Evolutionary conservation across 306 rosid species (phyloP), one percentile per base, ranked within the genome.

Genomic region (Quercus berberidifolia): DNA sequence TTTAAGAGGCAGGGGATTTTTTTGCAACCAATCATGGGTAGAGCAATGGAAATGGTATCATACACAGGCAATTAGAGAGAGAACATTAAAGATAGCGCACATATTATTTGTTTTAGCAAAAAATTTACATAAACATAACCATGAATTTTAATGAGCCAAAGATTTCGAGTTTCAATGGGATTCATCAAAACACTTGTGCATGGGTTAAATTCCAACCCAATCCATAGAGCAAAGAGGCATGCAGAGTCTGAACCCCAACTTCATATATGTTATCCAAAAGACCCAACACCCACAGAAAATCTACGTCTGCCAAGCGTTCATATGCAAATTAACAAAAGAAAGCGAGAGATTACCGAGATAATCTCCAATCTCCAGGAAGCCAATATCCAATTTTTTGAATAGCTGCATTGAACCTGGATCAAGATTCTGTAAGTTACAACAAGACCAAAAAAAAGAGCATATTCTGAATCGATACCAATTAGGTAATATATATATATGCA

Each of bases 331-430:
- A 69, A 55, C 28, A 75, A 67, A 26, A 25, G 52, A 84, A 63
- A 63, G 76, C 28, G 18, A 15, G 18, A 15, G 74, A 71, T 68
- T 89, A 91, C 96, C 96, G 69, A 89, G 88, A 87, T 84, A 89
- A 78, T 87, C 93, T 41, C 82, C 83, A 81, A 86, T 21, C 4
- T 83, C 88, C 63, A 83, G 58, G 80, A 79, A 79, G 80, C 83
- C 91, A 71, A 91, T 63, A 73, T 83, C 91, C 88, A 89, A 84
- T 21, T 69, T 65, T 78, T 83, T 64, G 76, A 91, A 89, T 65
- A 89, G 54, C 19, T 77, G 76, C 4, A 80, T 12, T 3, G 96
- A 75, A 84, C 96, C 96, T 91, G 90, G 57, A 87, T 73, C 81
- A 78, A 78, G 76, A 77, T 58, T 20, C 55, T 49, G 2, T 38